Evolutionary conservation across 2,329 filamentous ascomycete genomes (phyloP), one percentile per base, ranked within the genome.

Genomic region (Epicoccum nigrum): DNA sequence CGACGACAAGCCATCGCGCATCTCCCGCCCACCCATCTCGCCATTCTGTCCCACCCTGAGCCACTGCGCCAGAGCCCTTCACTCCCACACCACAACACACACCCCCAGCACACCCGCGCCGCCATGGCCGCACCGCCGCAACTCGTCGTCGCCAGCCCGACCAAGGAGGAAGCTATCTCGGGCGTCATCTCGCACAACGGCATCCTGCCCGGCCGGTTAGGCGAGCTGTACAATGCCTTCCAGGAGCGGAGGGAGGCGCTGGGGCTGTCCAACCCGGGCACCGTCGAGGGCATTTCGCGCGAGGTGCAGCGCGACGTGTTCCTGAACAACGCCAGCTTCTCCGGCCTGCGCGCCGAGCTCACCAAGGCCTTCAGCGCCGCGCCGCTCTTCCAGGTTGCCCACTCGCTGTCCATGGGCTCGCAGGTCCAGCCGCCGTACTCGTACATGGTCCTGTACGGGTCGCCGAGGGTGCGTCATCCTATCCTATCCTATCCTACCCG

Each of bases 231-330:
- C 78, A 83, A 81, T 67, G 84, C 86, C 45, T 95, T 97, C 74
- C 88, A 87, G 58, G 89, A 94, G 67, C 86, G 90, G 78, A 88
- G 94, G 81, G 89, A 87, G 65, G 88, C 89, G 77, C 84, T 99
- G 60, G 93, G 92, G 57, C 82, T 99, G 64, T 83, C 87, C 63
- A 97, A 97, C 77, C 94, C 94, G 32, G 94, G 94, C 67, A 92
- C 89, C 44, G 87, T 97, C 63, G 94, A 99, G 77, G 87, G 86
- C 71, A 87, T 96, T 74, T 85, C 89, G 64, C 87, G 89, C 74
- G 94, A 99, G 81, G 92, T 97, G 58, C 88, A 95, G 80, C 92
- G 92, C 77, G 92, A 97, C 83, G 92, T 97, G 66, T 88, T 97
- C 74, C 86, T 97, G 69, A 94, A 88, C 79, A 96, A 97, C 81